Evolutionary conservation across 2,329 filamentous ascomycete species (phyloP).

Genomic region (Aspergillus eucalypticola): DNA sequence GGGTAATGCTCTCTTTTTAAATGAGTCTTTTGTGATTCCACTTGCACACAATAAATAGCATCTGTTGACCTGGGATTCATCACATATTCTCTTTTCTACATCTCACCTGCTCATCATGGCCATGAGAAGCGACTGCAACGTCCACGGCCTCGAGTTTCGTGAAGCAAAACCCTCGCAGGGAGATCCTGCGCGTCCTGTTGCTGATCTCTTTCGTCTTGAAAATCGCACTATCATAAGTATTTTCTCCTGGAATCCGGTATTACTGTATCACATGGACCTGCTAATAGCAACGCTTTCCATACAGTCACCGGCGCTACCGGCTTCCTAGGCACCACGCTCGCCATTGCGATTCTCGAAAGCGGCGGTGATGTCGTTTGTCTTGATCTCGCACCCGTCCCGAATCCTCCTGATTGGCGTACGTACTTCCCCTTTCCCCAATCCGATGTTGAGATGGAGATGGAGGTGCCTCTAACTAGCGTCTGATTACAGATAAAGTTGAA

Average conservation of each 20-base stretch:
- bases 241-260: too few species aligned
- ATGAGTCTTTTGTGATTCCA: too few species aligned
- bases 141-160: not conserved
- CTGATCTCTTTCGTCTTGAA: not conserved
- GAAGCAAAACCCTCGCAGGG: constrained; percentile 1
- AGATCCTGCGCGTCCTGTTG: not conserved
- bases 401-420: constrained; percentile 16
- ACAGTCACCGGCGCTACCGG: constrained; percentile 29
- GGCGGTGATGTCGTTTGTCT: constrained; percentile 38
- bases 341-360: constrained; percentile 29
- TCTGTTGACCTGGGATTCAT: too few species aligned
- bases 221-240: constrained; percentile 6
- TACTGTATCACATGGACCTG: too few species aligned
- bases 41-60: too few species aligned
- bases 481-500: constrained; percentile 9
- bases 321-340: constrained; percentile 23
- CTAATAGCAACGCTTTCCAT: not conserved
- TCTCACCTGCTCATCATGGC: not conserved
- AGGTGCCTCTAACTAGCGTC: not conserved
- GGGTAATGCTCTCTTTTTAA: too few species aligned
- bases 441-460: accelerated
- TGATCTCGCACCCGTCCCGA: constrained; percentile 22
- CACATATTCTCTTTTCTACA: too few species aligned
- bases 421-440: not conserved
- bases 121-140: not conserved